Evolutionary conservation across 306 rosid genomes (phyloP).

Genomic region (Dryas drummondii): DNA sequence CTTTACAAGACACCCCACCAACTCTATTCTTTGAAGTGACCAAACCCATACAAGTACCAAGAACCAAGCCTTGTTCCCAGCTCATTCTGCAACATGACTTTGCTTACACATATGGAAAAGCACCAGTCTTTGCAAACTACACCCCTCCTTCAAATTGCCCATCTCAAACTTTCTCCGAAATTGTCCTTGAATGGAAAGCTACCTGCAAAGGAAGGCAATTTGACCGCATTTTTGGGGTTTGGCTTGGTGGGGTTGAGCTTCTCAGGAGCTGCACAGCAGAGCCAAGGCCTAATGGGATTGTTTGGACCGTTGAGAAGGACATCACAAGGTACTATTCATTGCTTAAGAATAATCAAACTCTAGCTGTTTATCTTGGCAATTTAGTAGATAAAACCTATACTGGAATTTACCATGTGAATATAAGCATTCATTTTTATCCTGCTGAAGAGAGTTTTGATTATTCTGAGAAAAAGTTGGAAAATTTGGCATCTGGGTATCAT

Average conservation of each 20-base stretch:
- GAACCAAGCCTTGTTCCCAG: slow-evolving; percentile 58
- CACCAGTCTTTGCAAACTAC: slow-evolving; percentile 66
- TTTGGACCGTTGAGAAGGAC: slow-evolving; percentile 86
- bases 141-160: slow-evolving; percentile 65
- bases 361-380: slow-evolving; percentile 77
- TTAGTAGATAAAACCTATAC: slow-evolving; percentile 59
- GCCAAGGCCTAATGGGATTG: slow-evolving; percentile 66
- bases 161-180: slow-evolving; percentile 43
- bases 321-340: slow-evolving; percentile 75
- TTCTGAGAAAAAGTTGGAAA: slow-evolving; percentile 16
- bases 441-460: slow-evolving; percentile 4
- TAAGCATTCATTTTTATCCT: slow-evolving; percentile 65
- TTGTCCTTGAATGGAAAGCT: slow-evolving; percentile 79
- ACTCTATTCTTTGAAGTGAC: slow-evolving; percentile 70
- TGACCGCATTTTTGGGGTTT: slow-evolving; percentile 87
- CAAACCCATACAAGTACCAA: slow-evolving; percentile 64
- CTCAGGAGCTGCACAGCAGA: slow-evolving; percentile 93
- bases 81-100: slow-evolving; percentile 68
- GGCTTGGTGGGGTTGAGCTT: slow-evolving; percentile 90
- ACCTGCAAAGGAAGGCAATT: slow-evolving; percentile 77
- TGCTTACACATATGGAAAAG: slow-evolving; percentile 59
- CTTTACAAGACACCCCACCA: slow-evolving; percentile 38
- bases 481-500: slow-evolving; percentile 32
- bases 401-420: slow-evolving; percentile 79
- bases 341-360: slow-evolving; percentile 52